Conservation (phyloP, 164 flowering plant genomes). For the Nelumbo lutea region DNA sequence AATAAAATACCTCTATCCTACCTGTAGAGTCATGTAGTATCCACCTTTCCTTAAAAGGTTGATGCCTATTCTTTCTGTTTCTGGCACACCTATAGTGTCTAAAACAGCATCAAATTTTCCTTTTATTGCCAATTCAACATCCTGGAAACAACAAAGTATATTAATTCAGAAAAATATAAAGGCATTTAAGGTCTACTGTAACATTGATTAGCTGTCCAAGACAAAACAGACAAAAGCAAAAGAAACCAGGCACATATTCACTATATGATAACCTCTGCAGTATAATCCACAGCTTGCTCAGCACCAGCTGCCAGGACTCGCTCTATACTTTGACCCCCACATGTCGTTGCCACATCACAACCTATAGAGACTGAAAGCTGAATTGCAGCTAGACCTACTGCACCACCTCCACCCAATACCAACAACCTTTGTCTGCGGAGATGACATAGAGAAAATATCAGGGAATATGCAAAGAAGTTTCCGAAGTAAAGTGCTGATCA, state of each 20-base stretch:
- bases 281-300: slow-evolving; percentile 88
- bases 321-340: slow-evolving; percentile 69
- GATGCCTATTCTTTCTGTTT: slow-evolving; percentile 77
- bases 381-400: slow-evolving; percentile 91
- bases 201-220: background rate
- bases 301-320: slow-evolving; percentile 72
- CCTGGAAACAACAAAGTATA: slow-evolving; percentile 36
- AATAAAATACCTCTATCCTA: slow-evolving; percentile 19
- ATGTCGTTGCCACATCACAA: slow-evolving; percentile 43
- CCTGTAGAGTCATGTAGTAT: slow-evolving; percentile 97
- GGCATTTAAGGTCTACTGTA: background rate
- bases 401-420: slow-evolving; percentile 96
- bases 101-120: slow-evolving; percentile 89
- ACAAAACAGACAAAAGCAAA: background rate
- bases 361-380: slow-evolving; percentile 69
- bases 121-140: slow-evolving; percentile 54
- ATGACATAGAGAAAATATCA: background rate
- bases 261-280: slow-evolving; percentile 52
- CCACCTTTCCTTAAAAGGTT: slow-evolving; percentile 76
- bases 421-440: slow-evolving; percentile 68
- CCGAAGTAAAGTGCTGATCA: background rate
- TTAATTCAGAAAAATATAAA: background rate
- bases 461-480: background rate
- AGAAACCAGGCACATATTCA: background rate
- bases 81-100: slow-evolving; percentile 84